These are phyloP conservation scores for Lodderomyces elongisporus DNA, from an alignment of 1,139 yeast species.

Conservation along the genomic window DNA sequence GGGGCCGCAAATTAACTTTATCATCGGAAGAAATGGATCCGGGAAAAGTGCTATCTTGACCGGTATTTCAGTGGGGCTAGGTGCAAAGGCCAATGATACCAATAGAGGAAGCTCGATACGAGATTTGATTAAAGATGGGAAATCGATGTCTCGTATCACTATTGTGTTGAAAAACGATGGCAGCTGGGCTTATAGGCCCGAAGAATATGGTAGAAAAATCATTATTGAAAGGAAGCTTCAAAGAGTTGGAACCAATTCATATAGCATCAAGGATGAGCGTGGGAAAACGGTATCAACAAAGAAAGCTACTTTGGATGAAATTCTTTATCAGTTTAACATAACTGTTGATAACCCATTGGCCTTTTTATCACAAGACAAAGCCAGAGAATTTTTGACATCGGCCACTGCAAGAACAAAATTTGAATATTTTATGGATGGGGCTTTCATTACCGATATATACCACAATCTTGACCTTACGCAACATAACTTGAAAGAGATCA, in stretches of 20 bases:
- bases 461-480: slow-evolving; percentile 44
- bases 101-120: slow-evolving; percentile 73
- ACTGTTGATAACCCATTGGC: slow-evolving; percentile 91
- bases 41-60: slow-evolving; percentile 94
- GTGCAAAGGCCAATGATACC: slow-evolving; percentile 92
- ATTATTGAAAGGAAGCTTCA: slow-evolving; percentile 66
- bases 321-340: slow-evolving; percentile 66
- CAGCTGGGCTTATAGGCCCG: slow-evolving; percentile 57
- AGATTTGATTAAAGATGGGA: slow-evolving; percentile 75
- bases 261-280: slow-evolving; percentile 47
- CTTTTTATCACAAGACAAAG: slow-evolving; percentile 89
- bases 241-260: slow-evolving; percentile 45
- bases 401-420: slow-evolving; percentile 70
- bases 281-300: slow-evolving; percentile 56
- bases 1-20: slow-evolving; percentile 84
- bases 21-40: slow-evolving; percentile 91
- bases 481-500: slow-evolving; percentile 35
- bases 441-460: slow-evolving; percentile 59
- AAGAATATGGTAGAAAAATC: slow-evolving; percentile 62
- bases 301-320: slow-evolving; percentile 60
- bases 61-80: slow-evolving; percentile 84
- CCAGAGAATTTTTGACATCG: slow-evolving; percentile 79
- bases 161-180: slow-evolving; percentile 64
- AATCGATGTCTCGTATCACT: slow-evolving; percentile 54
- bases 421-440: slow-evolving; percentile 73